These are phyloP conservation scores for Chrysosporium keratinophilum DNA, from an alignment of 2,329 filamentous ascomycete genomes.

Conservation along the genomic window DNA sequence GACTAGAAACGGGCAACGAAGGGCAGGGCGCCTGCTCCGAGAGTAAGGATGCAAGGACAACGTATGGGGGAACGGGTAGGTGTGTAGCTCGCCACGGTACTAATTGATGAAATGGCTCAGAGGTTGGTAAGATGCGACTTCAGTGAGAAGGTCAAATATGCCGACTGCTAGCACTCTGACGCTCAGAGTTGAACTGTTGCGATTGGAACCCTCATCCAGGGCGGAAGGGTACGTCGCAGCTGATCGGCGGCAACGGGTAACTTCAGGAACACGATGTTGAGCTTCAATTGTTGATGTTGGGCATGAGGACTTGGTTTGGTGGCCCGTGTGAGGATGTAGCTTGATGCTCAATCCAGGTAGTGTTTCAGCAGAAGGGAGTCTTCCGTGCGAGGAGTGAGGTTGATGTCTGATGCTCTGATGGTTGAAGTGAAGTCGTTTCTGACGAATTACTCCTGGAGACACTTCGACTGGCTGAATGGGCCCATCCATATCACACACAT, in stretches of 20 bases:
- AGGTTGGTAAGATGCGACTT: neutral
- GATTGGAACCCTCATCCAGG: constrained; percentile 3
- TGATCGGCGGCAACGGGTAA: constrained; percentile 5
- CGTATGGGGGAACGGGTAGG: neutral
- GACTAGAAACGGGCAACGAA: neutral
- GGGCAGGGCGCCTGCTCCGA: neutral
- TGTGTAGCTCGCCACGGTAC: neutral
- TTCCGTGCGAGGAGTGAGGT: neutral
- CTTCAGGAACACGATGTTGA: constrained; percentile 4
- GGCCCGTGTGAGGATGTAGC: neutral
- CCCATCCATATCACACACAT: neutral
- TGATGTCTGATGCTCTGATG: constrained; percentile 2
- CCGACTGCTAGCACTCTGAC: neutral
- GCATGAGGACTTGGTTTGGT: neutral
- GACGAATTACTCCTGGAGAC: neutral
- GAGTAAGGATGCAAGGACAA: neutral
- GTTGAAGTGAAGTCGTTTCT: constrained; percentile 2
- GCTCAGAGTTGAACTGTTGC: constrained; percentile 1
- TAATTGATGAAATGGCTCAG: constrained; percentile 1
- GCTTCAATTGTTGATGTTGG: constrained; percentile 1
- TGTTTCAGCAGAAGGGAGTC: neutral
- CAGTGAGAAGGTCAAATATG: neutral
- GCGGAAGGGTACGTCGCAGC: neutral
- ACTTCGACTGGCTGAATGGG: neutral
- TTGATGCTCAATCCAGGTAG: neutral